Evolutionary conservation across 1,284 basidiomycete species (phyloP).

Genomic region (Ustilago shanxiensis): DNA sequence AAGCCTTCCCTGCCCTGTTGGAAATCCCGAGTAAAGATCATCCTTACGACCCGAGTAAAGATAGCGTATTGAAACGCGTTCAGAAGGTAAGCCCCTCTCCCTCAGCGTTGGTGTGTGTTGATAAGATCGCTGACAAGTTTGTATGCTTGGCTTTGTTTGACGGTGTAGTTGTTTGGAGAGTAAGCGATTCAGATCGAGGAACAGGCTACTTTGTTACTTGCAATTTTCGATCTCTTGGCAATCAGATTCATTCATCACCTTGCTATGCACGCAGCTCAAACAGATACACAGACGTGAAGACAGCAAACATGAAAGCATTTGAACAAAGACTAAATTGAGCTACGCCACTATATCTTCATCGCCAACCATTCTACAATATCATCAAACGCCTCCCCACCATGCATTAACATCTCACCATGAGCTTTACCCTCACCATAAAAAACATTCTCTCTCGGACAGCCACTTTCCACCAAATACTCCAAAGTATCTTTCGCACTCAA

Average conservation of each 20-base stretch:
- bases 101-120: too few species aligned
- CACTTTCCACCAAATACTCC: constrained; percentile 55
- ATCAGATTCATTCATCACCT: too few species aligned
- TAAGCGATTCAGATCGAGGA: neutral
- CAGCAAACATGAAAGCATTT: too few species aligned
- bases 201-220: too few species aligned
- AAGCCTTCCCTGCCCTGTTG: constrained; percentile 94
- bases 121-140: neutral
- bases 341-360: neutral
- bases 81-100: constrained; percentile 75
- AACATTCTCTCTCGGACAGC: constrained; percentile 45
- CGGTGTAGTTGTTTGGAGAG: constrained; percentile 14
- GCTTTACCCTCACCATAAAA: constrained; percentile 35
- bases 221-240: too few species aligned
- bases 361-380: constrained; percentile 42
- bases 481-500: constrained; percentile 50
- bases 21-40: constrained; percentile 93
- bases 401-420: constrained; percentile 62
- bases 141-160: neutral
- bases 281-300: too few species aligned
- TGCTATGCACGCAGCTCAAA: neutral
- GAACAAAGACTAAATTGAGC: too few species aligned
- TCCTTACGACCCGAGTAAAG: constrained; percentile 85
- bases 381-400: constrained; percentile 41
- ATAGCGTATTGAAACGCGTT: constrained; percentile 95